Percentiles rank a stretch among this genome's conserved stretches.
phyloP scores from a whole-genome alignment of 129 eudicot genomes.

The Lactuca saligna region DNA sequence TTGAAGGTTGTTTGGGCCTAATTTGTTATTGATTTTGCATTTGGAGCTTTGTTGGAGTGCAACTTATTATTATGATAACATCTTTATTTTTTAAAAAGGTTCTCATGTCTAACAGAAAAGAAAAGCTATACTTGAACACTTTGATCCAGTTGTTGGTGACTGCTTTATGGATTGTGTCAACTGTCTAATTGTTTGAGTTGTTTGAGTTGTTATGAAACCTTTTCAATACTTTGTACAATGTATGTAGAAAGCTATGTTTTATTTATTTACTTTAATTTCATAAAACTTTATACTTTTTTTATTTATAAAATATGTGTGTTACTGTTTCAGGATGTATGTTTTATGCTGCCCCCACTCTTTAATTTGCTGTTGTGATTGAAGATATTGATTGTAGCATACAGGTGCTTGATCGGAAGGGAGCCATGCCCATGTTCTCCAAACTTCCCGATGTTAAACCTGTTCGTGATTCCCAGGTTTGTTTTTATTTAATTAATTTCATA shows the following conservation, averaged over 20 bases:
- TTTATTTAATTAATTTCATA: background rate
- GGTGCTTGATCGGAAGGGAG: conserved; percentile 41
- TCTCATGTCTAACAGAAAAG: conserved; percentile 23
- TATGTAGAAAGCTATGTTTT: too few relatives aligned
- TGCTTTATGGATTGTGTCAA: conserved; percentile 98
- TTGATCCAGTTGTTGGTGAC: conserved; percentile 96
- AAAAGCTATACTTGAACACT: conserved; percentile 90
- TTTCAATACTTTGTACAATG: too few relatives aligned
- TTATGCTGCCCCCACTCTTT: too few relatives aligned
- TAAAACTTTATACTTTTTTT: too few relatives aligned
- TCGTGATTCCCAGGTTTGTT: conserved; percentile 44
- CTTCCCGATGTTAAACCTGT: background rate
- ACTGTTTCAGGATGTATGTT: too few relatives aligned
- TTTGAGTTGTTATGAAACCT: too few relatives aligned
- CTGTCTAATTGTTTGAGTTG: conserved; percentile 52
- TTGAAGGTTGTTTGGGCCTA: too few relatives aligned
- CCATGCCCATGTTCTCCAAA: background rate
- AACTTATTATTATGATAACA: background rate
- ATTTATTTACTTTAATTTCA: too few relatives aligned
- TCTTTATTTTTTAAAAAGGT: conserved; percentile 5
- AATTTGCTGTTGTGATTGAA: conserved; percentile 48
- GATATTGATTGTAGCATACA: conserved; percentile 69
- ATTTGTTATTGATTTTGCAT: too few relatives aligned
- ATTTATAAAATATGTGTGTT: too few relatives aligned
- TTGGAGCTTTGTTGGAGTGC: conserved; percentile 35